Percentiles rank a stretch among this genome's conserved stretches.
Evolutionary conservation across 495 filamentous ascomycete genomes (phyloP).

Genomic region (Talaromyces wortmannii): DNA sequence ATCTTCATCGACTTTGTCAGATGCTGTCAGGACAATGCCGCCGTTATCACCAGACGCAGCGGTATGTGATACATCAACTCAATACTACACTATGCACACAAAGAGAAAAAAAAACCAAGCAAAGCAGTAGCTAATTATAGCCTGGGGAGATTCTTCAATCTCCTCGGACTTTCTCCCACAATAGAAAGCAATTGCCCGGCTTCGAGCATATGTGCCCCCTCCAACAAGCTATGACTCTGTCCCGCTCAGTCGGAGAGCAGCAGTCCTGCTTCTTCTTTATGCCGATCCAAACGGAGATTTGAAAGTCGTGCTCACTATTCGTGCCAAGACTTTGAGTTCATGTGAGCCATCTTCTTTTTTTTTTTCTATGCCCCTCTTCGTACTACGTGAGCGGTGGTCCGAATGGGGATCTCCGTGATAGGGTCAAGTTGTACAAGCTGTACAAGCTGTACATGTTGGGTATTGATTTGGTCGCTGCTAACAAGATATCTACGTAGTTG

Average conservation of each 20-base stretch:
- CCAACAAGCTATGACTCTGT: constrained; percentile 54
- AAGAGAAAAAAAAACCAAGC: neutral
- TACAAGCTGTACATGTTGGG: too few relatives aligned
- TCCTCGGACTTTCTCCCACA: neutral
- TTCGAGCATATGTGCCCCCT: constrained; percentile 62
- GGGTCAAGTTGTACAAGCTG: too few relatives aligned
- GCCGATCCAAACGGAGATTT: constrained; percentile 72
- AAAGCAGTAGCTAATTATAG: neutral
- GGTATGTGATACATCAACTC: neutral
- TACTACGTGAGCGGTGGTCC: neutral
- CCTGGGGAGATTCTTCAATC: neutral
- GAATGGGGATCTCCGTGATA: neutral
- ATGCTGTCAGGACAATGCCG: neutral
- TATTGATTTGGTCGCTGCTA: neutral
- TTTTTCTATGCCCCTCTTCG: neutral
- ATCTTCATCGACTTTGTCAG: neutral
- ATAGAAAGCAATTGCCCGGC: constrained; percentile 69
- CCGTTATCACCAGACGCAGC: constrained; percentile 2
- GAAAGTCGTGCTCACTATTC: constrained; percentile 78
- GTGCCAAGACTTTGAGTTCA: constrained; percentile 64
- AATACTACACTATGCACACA: neutral
- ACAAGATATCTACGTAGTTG: constrained; percentile 21
- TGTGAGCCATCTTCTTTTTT: constrained; percentile 25
- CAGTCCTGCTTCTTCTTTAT: constrained; percentile 80
- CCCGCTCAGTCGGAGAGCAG: constrained; percentile 66